Base-by-base conservation (phyloP, 1,284 basidiomycete genomes). In the Singerocomus rubriflavus region DNA sequence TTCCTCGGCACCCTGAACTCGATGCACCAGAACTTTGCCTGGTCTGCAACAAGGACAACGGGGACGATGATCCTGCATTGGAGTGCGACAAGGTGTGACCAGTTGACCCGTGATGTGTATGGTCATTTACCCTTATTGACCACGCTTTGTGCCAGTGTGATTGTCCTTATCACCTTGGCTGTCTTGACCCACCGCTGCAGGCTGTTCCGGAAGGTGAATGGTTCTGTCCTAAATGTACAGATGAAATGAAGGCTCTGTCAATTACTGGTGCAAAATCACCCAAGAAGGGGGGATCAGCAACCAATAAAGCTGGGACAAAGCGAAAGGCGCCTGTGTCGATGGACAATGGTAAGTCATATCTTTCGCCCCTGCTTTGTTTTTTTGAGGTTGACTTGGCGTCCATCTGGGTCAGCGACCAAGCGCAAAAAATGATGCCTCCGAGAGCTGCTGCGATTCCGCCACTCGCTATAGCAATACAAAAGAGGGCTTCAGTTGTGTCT, bases 191-290 rank as follows among this genome's bases (percentile, higher is more conserved):
- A 7, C 90, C 91, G 4, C 71, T 98, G 44, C 65, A 72, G 13
- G 81, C 75, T 1, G 73, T 95, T 13, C 95, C 95, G 0, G 89
- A 91, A 21, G 94, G 90, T 33, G 91, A 94, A 67, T 96, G 93
- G 93, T 95, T 94, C 76, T 95, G 92, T 62, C 83, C 88, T 0
- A 73, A 78, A 44, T 95, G 92, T 41, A 52, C 46, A 6, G 48
- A 52, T 40, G 67, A 66, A 41, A 61, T 60, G 51, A 14, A 14
- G 57, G 63, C 62, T 35, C 64, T 67, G 13, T 61, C 58, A 34
- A 56, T 14, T 48, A 41, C 49, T 12, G 42, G 53, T 27, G 39
- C 52, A 27, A 56, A 59, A 40, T 0, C 46, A n/a, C 35, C 53
- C 10, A 47, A 54, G 35, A 56, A 55, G 25, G 42, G 31, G 10